Base-by-base conservation (phyloP, 495 filamentous ascomycete genomes). In the Jackrogersella multiformis region DNA sequence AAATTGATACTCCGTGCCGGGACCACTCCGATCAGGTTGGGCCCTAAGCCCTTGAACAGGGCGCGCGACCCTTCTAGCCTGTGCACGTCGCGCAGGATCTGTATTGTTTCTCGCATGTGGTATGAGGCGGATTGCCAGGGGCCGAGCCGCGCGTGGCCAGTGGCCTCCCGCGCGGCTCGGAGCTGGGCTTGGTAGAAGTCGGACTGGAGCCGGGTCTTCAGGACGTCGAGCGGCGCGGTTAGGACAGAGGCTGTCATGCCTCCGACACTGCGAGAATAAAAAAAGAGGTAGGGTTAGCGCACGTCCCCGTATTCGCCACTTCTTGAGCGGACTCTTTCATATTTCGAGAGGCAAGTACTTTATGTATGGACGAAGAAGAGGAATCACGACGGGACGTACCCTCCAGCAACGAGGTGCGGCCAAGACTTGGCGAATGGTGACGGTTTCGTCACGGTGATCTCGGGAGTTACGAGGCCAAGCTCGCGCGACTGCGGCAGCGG, bases 1-100 rank as follows among this genome's bases (percentile, higher is more conserved):
- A 97, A 97, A 73, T 94, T 94, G 73, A 96, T 94, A 16, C 90
- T 82, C 35, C 91, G 86, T 49, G 93, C 93, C 6, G 93, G 93
- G 12, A 97, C 89, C 5, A 96, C 92, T 32, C 93, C 93, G 26
- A 93, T 83, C 3, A 97, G 84, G 74, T 94, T 96, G 8, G 93
- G 93, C 0, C 92, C 93, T 1, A 97, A 84, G 7, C 93, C 93
- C 71, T 93, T 93, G 84, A 96, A 97, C 1, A 97, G 82, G 1
- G 92, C 91, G 38, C 91, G 84, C 85, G 87, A 90, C 30, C 93
- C 93, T 76, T 97, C 93, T 21, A 85, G 74, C 20, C 83, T 86
- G 72, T 93, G 89, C 24, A 97, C 92, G 39, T 89, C 83, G 53
- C 84, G 83, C 42, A 97, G 80, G 53, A 96, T 96, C 71, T 92